Percentiles rank a stretch among this genome's conserved stretches.
Conservation (phyloP, 1,139 yeast species). For the Taiozyma onychis region DNA sequence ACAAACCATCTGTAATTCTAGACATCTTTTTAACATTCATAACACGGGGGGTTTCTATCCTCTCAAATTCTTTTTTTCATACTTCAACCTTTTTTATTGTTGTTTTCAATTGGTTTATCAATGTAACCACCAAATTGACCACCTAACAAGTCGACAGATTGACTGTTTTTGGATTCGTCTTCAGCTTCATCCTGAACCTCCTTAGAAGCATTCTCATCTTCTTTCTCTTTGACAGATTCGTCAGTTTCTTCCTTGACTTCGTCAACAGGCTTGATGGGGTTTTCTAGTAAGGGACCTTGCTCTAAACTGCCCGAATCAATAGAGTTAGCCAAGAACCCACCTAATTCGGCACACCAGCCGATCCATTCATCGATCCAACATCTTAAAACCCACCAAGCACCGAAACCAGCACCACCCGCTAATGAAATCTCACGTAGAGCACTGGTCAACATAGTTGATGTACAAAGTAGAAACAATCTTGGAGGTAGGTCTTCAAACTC, state of each 20-base stretch:
- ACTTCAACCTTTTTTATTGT: neutral
- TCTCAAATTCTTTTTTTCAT: neutral
- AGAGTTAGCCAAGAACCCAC: constrained; percentile 40
- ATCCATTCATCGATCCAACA: constrained; percentile 78
- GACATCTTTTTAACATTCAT: neutral
- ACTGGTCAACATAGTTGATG: constrained; percentile 54
- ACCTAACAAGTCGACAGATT: neutral
- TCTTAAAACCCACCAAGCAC: constrained; percentile 73
- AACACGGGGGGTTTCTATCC: neutral
- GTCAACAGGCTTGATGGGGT: neutral
- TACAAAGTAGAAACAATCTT: constrained; percentile 47
- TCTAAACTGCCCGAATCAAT: neutral
- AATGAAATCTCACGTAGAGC: constrained; percentile 60
- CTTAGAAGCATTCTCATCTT: neutral
- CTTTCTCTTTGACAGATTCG: neutral
- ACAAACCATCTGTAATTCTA: neutral
- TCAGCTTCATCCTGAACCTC: neutral
- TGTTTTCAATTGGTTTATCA: neutral
- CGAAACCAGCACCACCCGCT: constrained; percentile 57
- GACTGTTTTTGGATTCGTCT: neutral
- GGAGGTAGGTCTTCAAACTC: constrained; percentile 44
- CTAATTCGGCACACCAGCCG: constrained; percentile 63
- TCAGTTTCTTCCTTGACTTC: neutral
- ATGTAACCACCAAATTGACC: neutral
- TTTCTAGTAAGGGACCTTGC: neutral